Percentiles rank a stretch among this genome's conserved stretches.
These are phyloP conservation scores for Diaporthe sp. DNA, from an alignment of 2,329 filamentous ascomycete species.

Conservation along the genomic window DNA sequence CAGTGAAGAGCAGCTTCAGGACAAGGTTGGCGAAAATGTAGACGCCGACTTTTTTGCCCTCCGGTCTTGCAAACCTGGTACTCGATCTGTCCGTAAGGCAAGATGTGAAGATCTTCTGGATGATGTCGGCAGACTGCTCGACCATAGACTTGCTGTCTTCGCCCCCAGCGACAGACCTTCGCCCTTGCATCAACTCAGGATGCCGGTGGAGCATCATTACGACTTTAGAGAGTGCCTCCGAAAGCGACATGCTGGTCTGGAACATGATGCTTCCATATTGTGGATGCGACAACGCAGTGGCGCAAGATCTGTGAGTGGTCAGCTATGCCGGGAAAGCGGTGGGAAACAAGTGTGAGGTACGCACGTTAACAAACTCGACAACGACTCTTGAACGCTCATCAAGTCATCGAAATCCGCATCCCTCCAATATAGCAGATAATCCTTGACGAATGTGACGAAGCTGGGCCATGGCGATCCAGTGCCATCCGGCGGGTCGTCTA, in stretches of 20 bases:
- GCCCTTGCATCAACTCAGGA: conserved; percentile 82
- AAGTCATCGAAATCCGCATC: conserved; percentile 84
- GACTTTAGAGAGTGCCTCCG: conserved; percentile 82
- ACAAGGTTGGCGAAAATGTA: conserved; percentile 95
- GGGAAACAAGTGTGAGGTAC: conserved; percentile 49
- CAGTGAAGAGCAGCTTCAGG: conserved; percentile 87
- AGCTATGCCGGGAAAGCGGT: background rate
- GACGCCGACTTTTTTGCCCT: conserved; percentile 88
- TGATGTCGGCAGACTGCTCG: conserved; percentile 88
- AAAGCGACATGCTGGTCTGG: conserved; percentile 85
- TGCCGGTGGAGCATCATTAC: conserved; percentile 87
- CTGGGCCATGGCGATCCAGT: conserved; percentile 79
- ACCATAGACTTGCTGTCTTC: conserved; percentile 83
- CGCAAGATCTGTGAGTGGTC: conserved; percentile 74
- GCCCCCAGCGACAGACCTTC: conserved; percentile 68
- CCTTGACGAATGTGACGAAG: conserved; percentile 83
- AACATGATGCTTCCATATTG: conserved; percentile 86
- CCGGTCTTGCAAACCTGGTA: conserved; percentile 75
- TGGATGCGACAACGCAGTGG: conserved; percentile 84
- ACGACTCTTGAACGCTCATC: conserved; percentile 79
- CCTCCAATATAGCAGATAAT: conserved; percentile 85
- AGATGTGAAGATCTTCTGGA: conserved; percentile 91
- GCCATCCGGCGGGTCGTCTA: conserved; percentile 74
- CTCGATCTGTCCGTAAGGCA: conserved; percentile 86
- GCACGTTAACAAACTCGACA: conserved; percentile 82